A percentile compares a stretch with the other conserved stretches of the same genome.
These are phyloP conservation scores for Neophaeococcomyces mojaviensis DNA, from an alignment of 2,329 filamentous ascomycete genomes.

Conservation along the genomic window DNA sequence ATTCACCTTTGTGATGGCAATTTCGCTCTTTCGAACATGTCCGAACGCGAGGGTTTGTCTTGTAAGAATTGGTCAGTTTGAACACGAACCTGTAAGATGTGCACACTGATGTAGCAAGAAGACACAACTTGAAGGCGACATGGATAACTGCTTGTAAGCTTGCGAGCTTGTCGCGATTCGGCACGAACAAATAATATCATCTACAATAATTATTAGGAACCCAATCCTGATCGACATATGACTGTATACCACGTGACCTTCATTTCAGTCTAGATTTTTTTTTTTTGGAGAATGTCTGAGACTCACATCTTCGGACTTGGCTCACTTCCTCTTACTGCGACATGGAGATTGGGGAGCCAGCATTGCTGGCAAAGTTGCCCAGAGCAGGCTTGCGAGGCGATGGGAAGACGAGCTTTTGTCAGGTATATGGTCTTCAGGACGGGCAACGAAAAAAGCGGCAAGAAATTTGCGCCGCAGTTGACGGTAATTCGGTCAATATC, in stretches of 20 bases:
- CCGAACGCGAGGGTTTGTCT: too few relatives aligned
- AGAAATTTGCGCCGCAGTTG: constrained; percentile 52
- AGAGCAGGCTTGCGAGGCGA: constrained; percentile 34
- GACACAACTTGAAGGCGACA: too few relatives aligned
- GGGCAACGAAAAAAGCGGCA: constrained; percentile 55
- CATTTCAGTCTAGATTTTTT: constrained; percentile 23
- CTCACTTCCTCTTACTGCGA: background rate
- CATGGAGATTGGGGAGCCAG: constrained; percentile 40
- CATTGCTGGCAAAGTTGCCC: constrained; percentile 39
- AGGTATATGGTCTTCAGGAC: constrained; percentile 47
- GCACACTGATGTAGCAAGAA: too few relatives aligned
- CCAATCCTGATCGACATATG: constrained; percentile 24
- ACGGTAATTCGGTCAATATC: constrained; percentile 55
- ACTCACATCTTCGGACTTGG: background rate
- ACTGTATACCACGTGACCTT: constrained; percentile 27
- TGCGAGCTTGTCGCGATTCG: too few relatives aligned
- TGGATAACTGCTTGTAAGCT: too few relatives aligned
- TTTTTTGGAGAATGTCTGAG: constrained; percentile 13
- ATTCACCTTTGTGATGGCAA: too few relatives aligned
- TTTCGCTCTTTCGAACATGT: too few relatives aligned
- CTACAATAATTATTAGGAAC: too few relatives aligned
- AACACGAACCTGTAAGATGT: too few relatives aligned
- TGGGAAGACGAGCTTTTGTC: constrained; percentile 34
- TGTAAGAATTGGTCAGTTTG: too few relatives aligned
- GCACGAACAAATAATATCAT: too few relatives aligned